Conservation (phyloP, 179 eudicot species). For the Vitellaria paradoxa region DNA sequence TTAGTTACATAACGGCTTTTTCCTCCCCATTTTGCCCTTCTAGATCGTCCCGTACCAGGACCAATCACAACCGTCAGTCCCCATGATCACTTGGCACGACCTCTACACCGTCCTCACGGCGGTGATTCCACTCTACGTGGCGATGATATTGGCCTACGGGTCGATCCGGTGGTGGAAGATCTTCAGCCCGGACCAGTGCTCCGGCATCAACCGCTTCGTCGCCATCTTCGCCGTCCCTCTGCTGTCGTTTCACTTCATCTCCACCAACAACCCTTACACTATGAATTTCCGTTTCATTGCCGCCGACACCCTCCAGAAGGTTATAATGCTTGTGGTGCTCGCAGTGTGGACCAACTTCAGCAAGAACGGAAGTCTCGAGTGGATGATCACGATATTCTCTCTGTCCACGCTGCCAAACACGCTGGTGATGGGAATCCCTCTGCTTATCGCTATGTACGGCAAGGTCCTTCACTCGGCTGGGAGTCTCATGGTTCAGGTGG, state of each 20-base stretch:
- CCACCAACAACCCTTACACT: constrained; percentile 51
- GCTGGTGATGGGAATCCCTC: constrained; percentile 73
- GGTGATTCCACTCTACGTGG: constrained; percentile 69
- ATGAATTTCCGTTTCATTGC: constrained; percentile 70
- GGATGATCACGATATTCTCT: constrained; percentile 69
- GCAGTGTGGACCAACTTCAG: constrained; percentile 46
- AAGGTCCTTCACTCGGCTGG: constrained; percentile 30
- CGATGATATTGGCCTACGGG: constrained; percentile 79
- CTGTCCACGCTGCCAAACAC: constrained; percentile 67
- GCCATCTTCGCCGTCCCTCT: constrained; percentile 73
- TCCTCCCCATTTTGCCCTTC: constrained; percentile 17
- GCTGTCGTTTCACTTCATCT: constrained; percentile 70
- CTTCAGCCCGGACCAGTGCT: constrained; percentile 73
- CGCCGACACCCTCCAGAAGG: constrained; percentile 67
- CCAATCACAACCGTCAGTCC: too few species aligned
- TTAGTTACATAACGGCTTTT: background rate
- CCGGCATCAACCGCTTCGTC: constrained; percentile 77
- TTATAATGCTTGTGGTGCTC: constrained; percentile 40
- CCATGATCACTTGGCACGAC: constrained; percentile 22
- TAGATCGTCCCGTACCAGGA: background rate
- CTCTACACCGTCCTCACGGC: constrained; percentile 64
- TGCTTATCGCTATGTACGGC: constrained; percentile 68
- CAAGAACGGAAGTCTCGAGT: constrained; percentile 46
- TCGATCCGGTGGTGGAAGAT: constrained; percentile 86
- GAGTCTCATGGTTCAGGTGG: constrained; percentile 60